Evolutionary conservation across 2,329 filamentous ascomycete species (phyloP), one percentile per base, ranked within the genome.

Genomic region (Dothideomycetes sp.): DNA sequence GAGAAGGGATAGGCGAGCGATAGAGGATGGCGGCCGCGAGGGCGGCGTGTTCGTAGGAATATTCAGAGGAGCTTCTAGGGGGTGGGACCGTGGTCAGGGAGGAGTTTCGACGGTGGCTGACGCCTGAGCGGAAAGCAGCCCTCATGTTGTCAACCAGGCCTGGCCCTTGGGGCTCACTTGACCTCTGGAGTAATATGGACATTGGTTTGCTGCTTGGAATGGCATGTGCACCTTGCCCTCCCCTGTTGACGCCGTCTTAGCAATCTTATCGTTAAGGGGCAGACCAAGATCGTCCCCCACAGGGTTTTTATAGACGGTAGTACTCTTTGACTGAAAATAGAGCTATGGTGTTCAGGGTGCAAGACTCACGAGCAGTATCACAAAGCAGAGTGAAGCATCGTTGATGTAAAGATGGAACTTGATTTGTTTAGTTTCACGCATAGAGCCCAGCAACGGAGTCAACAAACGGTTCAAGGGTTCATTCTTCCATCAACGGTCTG

Each of bases 11-110:
- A 2, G 71, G 71, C 8, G 69, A 70, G 42, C 63, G 67, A 50
- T 70, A 75, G 27, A 75, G 62, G 45, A 74, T 71, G 30, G 65
- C 65, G n/a, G 66, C 61, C 8, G 71, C 70, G 34, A 64, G 58
- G 27, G 59, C 59, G 27, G 70, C 70, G 34, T 74, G 62, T 30
- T 61, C 55, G 3, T 55, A 56, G 15, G 65, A 61, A 49, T 72
- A 74, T 38, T 70, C 65, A 42, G 60, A 56, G 43, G 61, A 67
- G 45, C 57, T 55, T 37, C 52, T 59, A 15, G 59, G 61, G 37
- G 65, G 70, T 43, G 66, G 64, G 10, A 70, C 60, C 16, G 66
- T 60, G 41, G 57, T 64, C 34, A 71, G 60, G 34, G 67, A 70
- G 36, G 60, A 61, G 52, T 51, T 56, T 34, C 60, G 51, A 12